Base-by-base conservation (phyloP, 1,139 yeast genomes). In the Scheffersomyces lignicola region DNA sequence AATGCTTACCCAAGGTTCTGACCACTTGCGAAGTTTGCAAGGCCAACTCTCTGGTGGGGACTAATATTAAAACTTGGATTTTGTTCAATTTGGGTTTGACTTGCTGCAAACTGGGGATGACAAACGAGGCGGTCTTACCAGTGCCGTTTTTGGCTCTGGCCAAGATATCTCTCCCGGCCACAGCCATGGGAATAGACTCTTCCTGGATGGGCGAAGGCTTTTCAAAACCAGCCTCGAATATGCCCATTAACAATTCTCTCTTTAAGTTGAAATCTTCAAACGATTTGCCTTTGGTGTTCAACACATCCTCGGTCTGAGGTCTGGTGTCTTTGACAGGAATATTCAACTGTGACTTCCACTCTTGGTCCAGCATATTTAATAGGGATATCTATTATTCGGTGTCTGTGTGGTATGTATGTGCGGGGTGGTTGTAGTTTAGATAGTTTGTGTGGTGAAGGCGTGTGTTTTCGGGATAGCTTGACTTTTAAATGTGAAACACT, bases 81-180 rank as follows among this genome's bases (percentile, higher is more conserved):
- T 86, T 84, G 62, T 83, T 78, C 36, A 81, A 52, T 57, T 87
- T 86, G 35, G 97, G 92, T 62, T 90, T 87, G 44, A 86, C 73
- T 54, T 80, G 81, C 60, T 88, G 95, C 51, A 88, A 75, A 30
- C 90, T 76, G 24, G 97, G 96, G 51, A 88, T 87, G 33, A 84
- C 83, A 60, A 92, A 92, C 7, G 98, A 95, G 2, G 97, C 98
- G 6, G 98, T 92, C 60, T 92, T 92, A 51, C 98, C 98, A 1
- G 98, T 92, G 48, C 98, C 98, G 61, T 94, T 94, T 61, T 92
- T 94, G 32, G 99, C 98, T 66, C 98, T 80, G 11, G 99, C 99
- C 47, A 92, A 76, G 43, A 94, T 86, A 63, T 92, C 98, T 67
- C 96, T 81, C 34, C 98, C 97, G 33, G 95, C 84, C 35, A 92